Conservation (phyloP, 2,329 filamentous ascomycete genomes). For the Malbranchea cinnamomea region DNA sequence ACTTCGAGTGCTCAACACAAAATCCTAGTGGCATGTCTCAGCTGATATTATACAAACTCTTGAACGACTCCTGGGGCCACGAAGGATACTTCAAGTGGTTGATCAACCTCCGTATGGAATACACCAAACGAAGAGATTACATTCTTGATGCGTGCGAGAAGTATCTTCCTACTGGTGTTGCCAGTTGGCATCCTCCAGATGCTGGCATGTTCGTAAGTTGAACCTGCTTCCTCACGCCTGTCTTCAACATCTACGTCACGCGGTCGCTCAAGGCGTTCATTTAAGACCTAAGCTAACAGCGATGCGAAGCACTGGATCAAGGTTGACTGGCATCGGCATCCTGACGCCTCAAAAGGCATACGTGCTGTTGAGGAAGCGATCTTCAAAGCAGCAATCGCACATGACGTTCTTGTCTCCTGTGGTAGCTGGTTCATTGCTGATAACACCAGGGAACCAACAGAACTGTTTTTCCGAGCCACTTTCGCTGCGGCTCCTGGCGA, state of each 20-base stretch:
- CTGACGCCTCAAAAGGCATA: conserved; percentile 22
- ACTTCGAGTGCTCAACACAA: conserved; percentile 72
- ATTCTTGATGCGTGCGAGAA: conserved; percentile 66
- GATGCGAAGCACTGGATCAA: conserved; percentile 31
- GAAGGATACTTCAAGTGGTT: conserved; percentile 81
- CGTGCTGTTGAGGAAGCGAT: conserved; percentile 65
- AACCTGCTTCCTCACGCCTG: conserved; percentile 1
- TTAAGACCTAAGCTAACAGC: background rate
- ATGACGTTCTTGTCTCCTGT: conserved; percentile 64
- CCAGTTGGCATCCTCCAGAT: conserved; percentile 60
- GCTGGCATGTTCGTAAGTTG: conserved; percentile 86
- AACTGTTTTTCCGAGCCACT: conserved; percentile 78
- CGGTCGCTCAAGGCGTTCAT: background rate
- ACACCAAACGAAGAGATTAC: conserved; percentile 62
- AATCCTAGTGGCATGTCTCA: conserved; percentile 76
- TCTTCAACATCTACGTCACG: background rate
- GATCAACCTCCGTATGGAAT: conserved; percentile 64
- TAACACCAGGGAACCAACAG: conserved; percentile 39
- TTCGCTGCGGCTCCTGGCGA: conserved; percentile 66
- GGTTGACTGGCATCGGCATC: conserved; percentile 32
- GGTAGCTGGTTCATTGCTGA: conserved; percentile 89
- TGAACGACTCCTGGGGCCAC: conserved; percentile 93
- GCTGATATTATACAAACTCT: conserved; percentile 68
- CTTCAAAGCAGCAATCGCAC: conserved; percentile 59
- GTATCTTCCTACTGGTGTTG: conserved; percentile 55